Conservation (phyloP, 768 basidiomycete species). For the Galerina sulciceps region DNA sequence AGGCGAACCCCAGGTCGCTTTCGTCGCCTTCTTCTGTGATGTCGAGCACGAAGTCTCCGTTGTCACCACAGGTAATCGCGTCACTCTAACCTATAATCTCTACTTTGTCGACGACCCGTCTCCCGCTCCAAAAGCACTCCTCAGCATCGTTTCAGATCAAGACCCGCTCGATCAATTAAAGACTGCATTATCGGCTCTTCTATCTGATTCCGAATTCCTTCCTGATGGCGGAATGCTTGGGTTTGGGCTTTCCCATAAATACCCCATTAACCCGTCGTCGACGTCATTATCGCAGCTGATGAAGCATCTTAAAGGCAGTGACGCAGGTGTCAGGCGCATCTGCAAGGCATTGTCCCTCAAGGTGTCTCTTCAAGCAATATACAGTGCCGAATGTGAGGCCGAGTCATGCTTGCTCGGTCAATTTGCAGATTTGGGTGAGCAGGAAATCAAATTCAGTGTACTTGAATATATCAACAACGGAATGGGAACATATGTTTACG, state of each 20-base stretch:
- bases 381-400: constrained; percentile 6
- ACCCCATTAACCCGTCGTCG: constrained; percentile 27
- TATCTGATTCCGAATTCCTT: constrained; percentile 29
- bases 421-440: neutral
- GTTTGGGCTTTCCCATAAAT: constrained; percentile 37
- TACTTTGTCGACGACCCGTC: constrained; percentile 25
- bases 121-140: neutral
- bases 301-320: constrained; percentile 32
- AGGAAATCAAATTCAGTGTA: neutral
- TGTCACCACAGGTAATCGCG: constrained; percentile 39
- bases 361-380: constrained; percentile 23
- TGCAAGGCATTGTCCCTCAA: constrained; percentile 22
- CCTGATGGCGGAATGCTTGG: constrained; percentile 37
- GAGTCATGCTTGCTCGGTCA: neutral
- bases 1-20: constrained; percentile 30
- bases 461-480: neutral
- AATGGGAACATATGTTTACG: neutral
- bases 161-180: constrained; percentile 12
- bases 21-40: constrained; percentile 41
- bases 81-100: constrained; percentile 48
- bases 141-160: neutral
- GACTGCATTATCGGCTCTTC: constrained; percentile 25
- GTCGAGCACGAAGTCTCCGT: constrained; percentile 43
- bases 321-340: constrained; percentile 25
- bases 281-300: constrained; percentile 15